phyloP scores from a whole-genome alignment of 306 rosid genomes.

The Castanospermum australe region DNA sequence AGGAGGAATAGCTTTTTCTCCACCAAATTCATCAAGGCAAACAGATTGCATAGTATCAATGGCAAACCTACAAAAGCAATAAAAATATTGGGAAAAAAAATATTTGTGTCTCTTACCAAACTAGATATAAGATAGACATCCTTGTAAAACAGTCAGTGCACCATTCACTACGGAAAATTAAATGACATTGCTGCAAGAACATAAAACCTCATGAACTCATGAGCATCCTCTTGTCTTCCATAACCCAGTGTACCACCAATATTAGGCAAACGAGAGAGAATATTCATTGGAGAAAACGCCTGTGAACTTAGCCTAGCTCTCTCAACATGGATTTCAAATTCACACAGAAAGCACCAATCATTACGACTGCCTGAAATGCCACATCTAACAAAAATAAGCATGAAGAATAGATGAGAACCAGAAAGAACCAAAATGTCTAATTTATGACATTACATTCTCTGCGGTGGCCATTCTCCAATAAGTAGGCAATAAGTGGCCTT shows the following conservation, averaged over 20 bases:
- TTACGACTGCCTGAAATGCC: slow-evolving; percentile 63
- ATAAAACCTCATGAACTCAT: slow-evolving; percentile 93
- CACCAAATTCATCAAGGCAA: slow-evolving; percentile 96
- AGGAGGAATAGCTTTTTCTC: slow-evolving; percentile 76
- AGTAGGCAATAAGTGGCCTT: slow-evolving; percentile 87
- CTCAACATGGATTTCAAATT: slow-evolving; percentile 80
- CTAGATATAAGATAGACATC: background rate
- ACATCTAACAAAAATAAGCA: slow-evolving; percentile 2
- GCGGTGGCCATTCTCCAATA: slow-evolving; percentile 86
- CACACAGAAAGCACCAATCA: slow-evolving; percentile 98
- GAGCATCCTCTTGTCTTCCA: slow-evolving; percentile 99
- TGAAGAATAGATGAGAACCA: slow-evolving; percentile 21
- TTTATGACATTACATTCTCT: slow-evolving; percentile 62
- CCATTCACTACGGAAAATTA: slow-evolving; percentile 21
- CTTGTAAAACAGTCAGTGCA: background rate
- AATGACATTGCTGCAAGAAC: slow-evolving; percentile 2
- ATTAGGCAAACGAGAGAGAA: slow-evolving; percentile 84
- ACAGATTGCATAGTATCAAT: slow-evolving; percentile 94
- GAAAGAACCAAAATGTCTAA: background rate
- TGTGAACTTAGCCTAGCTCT: slow-evolving; percentile 58
- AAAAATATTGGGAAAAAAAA: background rate
- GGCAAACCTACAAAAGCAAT: slow-evolving; percentile 61
- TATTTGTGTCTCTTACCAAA: background rate
- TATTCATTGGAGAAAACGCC: slow-evolving; percentile 85
- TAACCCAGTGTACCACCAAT: slow-evolving; percentile 86